Conservation (phyloP, 1,284 basidiomycete genomes). For the Takashimella tepidaria region DNA sequence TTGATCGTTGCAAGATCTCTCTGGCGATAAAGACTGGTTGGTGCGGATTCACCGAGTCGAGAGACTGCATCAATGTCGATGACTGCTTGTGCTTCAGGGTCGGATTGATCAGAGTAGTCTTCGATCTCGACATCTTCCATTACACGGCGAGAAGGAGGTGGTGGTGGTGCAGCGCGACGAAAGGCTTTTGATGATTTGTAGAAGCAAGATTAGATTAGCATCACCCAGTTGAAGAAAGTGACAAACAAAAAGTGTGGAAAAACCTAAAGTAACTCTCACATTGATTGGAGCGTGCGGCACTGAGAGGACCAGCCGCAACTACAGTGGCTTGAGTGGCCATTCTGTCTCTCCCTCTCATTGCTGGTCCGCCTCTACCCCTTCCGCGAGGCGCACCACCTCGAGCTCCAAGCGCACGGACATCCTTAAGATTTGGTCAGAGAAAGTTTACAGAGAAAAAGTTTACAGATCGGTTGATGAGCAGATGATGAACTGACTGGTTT, state of each 20-base stretch:
- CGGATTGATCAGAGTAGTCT: conserved; percentile 78
- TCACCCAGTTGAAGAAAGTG: conserved; percentile 3
- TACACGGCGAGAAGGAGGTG: conserved; percentile 8
- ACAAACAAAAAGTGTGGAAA: conserved; percentile 4
- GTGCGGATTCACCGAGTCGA: conserved; percentile 81
- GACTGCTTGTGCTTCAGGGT: conserved; percentile 64
- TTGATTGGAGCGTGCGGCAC: not conserved
- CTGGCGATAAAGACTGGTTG: conserved; percentile 62
- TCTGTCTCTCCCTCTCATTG: not conserved
- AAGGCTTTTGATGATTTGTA: not conserved
- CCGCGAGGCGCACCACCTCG: conserved; percentile 19
- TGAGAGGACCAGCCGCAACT: not conserved
- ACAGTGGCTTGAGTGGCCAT: not conserved
- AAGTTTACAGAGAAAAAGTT: no score
- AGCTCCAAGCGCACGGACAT: conserved; percentile 3
- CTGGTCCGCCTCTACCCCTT: conserved; percentile 16
- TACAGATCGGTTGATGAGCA: no score
- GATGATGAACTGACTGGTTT: conserved; percentile 6
- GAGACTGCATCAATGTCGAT: conserved; percentile 79
- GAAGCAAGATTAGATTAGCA: not conserved
- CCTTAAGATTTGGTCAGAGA: not conserved
- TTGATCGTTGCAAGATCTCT: conserved; percentile 36
- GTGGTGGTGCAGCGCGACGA: conserved; percentile 7
- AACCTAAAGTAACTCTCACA: not conserved
- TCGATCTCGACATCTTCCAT: conserved; percentile 10